Evolutionary conservation across 179 eudicot species (phyloP), one percentile per base, ranked within the genome.

Genomic region (Beta corolliflora): DNA sequence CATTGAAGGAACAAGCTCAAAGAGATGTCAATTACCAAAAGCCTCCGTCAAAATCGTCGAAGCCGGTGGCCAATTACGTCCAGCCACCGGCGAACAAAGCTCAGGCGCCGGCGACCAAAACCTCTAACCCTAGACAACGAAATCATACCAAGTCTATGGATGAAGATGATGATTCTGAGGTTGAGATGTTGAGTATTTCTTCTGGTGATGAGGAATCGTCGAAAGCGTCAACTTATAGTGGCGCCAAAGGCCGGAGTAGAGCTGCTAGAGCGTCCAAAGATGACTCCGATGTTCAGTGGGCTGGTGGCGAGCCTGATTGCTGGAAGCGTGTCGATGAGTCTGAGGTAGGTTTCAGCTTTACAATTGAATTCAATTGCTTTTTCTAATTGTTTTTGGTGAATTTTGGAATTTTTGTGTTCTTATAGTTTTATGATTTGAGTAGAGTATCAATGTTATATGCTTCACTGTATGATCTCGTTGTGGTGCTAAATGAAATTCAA

Each of bases 261-360:
- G 59, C 82, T 15, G 59, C 82, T 15, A 59, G 75, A 67, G 76
- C 76, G 5, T 83, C 85, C 9, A 88, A 80, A 80, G 90, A 89
- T 68, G 97, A 93, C 55, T 84, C 60, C 4, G 94, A 91, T 79
- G 75, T 63, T 52, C 81, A 31, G 31, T 93, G 92, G 93, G 94
- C 88, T 81, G 98, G 99, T 4, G 97, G 84, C 65, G 98, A 96
- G 83, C 99, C 99, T 31, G 91, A 81, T 79, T 84, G 87, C 77
- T 96, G 99, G 99, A 96, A 96, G 85, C 91, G 83, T 41, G 99
- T 96, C 41, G 91, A 96, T 76, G 99, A 96, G 87, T 85, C 93
- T 55, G 98, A 96, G 99, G 99, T 94, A 79, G 53, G 21, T 50
- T 61, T 12, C 52, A 7, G 48, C 56, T 67, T 44, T 73, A 5